Evolutionary conservation across 2,329 filamentous ascomycete genomes (phyloP), one percentile per base, ranked within the genome.

Genomic region (Arthroderma uncinatum): DNA sequence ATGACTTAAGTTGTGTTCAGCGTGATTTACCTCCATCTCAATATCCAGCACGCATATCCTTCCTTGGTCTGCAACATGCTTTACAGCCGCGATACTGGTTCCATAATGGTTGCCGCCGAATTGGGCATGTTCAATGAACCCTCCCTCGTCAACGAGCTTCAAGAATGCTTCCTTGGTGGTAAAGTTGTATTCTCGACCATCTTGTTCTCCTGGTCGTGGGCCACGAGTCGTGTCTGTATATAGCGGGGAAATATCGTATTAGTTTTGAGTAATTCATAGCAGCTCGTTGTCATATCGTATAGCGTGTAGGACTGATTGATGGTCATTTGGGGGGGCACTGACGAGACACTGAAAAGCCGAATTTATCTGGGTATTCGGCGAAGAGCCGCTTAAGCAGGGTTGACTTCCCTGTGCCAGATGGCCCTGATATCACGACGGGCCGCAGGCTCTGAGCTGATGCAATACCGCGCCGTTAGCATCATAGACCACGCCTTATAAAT

Each of bases 61-160:
- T 53, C 84, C 85, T 73, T 84, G 82, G 60, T 82, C 80, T 1
- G 80, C 80, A 70, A 91, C 84, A 66, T 88, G 82, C 71, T 85
- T 80, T 61, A 95, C 89, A 28, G 89, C 89, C 71, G 80, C 78
- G 67, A 89, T 84, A 69, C 83, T 88, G 4, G 90, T 95, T 57
- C 91, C 91, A 74, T 96, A 96, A 67, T 82, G 77, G 74, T 96
- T 95, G 56, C 83, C 84, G 40, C 89, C 84, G 70, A 95, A 96
- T 70, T 86, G 77, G 56, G 91, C 91, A 75, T 87, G 82, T 78
- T 96, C 91, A 61, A 95, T 85, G 72, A 96, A 95, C 9, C 84
- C 86, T 57, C 82, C 78, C 58, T 81, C 71, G n/a, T 72, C 76
- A 57, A 89, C 82, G 60, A 93, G 78, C 44, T 78, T 75, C 66